Evolutionary conservation across 208 protist species (phyloP).

Genomic region (Trypanosoma cruzi): DNA sequence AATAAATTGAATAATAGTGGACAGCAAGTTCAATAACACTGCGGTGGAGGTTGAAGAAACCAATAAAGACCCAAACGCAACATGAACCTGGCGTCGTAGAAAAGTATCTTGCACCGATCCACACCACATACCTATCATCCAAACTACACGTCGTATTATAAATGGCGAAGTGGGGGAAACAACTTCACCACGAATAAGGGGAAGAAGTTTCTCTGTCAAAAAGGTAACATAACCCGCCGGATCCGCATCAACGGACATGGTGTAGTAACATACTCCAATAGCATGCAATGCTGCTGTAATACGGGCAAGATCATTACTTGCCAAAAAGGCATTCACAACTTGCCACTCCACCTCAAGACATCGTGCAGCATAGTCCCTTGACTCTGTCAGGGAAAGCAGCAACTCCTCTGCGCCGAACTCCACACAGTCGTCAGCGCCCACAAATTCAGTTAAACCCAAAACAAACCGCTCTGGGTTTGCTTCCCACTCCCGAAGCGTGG

Average conservation of each 20-base stretch:
- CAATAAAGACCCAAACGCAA: conserved; percentile 52
- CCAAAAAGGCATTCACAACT: conserved; percentile 56
- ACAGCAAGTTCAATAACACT: conserved; percentile 55
- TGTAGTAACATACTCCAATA: conserved; percentile 86
- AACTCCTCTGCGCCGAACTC: conserved; percentile 63
- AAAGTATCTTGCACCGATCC: conserved; percentile 45
- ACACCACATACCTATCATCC: conserved; percentile 90
- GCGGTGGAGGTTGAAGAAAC: conserved; percentile 30
- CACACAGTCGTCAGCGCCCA: conserved; percentile 45
- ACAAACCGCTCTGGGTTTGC: conserved; percentile 49
- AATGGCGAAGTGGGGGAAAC: conserved; percentile 38
- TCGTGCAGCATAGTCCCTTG: conserved; percentile 30
- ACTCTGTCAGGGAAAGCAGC: conserved; percentile 75
- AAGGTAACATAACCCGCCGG: conserved; percentile 53
- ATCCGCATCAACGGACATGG: conserved; percentile 51
- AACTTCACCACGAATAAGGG: conserved; percentile 41
- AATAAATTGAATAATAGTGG: conserved; percentile 66
- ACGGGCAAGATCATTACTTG: conserved; percentile 25
- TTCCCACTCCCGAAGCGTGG: conserved; percentile 46
- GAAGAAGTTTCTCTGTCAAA: conserved; percentile 52
- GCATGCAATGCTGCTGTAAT: conserved; percentile 83
- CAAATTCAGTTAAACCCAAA: conserved; percentile 47
- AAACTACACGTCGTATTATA: conserved; percentile 77
- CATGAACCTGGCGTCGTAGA: conserved; percentile 49
- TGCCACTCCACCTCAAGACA: conserved; percentile 48